Conservation (phyloP, 768 basidiomycete genomes). For the Agrocybe chaxingu region DNA sequence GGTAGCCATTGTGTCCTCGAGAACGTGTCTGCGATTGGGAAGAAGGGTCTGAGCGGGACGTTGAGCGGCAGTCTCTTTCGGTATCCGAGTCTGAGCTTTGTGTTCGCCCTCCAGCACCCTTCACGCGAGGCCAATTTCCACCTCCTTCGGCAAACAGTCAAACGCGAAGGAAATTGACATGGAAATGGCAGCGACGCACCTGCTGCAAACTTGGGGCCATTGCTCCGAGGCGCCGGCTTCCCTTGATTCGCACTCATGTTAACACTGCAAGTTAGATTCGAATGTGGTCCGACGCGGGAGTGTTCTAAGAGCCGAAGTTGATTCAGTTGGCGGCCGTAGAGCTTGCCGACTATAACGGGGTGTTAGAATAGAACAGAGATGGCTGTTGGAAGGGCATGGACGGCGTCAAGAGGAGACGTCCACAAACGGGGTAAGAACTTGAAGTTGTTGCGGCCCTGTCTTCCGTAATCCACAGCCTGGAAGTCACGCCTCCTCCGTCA, state of each 20-base stretch:
- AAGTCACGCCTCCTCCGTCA: no score
- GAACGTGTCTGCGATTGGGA: constrained; percentile 32
- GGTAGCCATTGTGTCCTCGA: constrained; percentile 17
- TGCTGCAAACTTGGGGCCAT: constrained; percentile 9
- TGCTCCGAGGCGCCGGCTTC: constrained; percentile 7
- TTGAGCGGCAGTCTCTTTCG: constrained; percentile 47
- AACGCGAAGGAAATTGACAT: constrained; percentile 4
- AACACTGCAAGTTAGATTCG: background rate
- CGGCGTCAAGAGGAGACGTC: no score
- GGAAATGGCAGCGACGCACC: background rate
- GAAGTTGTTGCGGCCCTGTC: no score
- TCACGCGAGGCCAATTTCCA: constrained; percentile 26
- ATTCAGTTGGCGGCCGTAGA: no score
- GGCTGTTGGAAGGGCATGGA: no score
- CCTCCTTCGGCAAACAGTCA: constrained; percentile 19
- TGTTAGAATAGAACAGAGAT: no score
- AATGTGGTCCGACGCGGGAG: background rate
- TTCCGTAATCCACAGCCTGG: no score
- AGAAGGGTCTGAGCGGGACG: constrained; percentile 48
- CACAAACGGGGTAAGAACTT: no score
- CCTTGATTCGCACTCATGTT: background rate
- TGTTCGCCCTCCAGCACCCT: constrained; percentile 16
- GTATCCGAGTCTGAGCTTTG: constrained; percentile 52
- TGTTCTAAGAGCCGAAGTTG: no score
- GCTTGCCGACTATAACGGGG: no score